Evolutionary conservation across 805 yeast species (phyloP), one percentile per base, ranked within the genome.

Genomic region (Wickerhamiella allomyrinae): DNA sequence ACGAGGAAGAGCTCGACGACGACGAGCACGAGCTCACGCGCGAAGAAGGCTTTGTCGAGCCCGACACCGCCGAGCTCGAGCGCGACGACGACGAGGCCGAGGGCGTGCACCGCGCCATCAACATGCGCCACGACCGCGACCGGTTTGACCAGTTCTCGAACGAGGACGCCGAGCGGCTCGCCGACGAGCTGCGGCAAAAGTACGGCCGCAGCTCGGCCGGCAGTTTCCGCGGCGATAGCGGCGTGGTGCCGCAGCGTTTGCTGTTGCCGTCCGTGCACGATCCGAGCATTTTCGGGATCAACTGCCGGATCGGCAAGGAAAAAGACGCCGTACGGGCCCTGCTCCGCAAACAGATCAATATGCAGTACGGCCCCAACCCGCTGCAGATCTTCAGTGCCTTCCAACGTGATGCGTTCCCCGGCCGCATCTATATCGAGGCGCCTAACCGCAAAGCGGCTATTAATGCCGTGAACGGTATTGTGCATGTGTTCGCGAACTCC

Each of bases 211-310:
- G 84, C 2, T 76, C 85, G 31, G 72, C 81, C 5, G 74, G 80
- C 29, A 81, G 81, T 47, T 87, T 81, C 61, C 73, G 93, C 55
- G 95, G 94, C 37, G 78, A 74, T 29, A 80, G 85, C 42, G 84
- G 86, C 25, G 73, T 79, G 37, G 95, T 89, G 10, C 91, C 97
- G 5, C 98, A 91, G 60, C 79, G 94, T 56, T 73, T 91, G 53
- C 70, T 91, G 52, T 70, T 91, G 61, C 98, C 98, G 10, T 85
- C 96, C 24, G 94, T 91, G 45, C 85, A 87, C 54, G 96, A 91
- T 58, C 97, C 98, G 7, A 77, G 85, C 42, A 84, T 91, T 53
- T 91, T 95, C 82, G 97, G 95, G 56, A 76, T 91, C 37, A 76
- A 95, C 61, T 85, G 94, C 65, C 75, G 93, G 55, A 85, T 83